phyloP scores from a whole-genome alignment of 768 basidiomycete genomes.

The Mycena floridula region DNA sequence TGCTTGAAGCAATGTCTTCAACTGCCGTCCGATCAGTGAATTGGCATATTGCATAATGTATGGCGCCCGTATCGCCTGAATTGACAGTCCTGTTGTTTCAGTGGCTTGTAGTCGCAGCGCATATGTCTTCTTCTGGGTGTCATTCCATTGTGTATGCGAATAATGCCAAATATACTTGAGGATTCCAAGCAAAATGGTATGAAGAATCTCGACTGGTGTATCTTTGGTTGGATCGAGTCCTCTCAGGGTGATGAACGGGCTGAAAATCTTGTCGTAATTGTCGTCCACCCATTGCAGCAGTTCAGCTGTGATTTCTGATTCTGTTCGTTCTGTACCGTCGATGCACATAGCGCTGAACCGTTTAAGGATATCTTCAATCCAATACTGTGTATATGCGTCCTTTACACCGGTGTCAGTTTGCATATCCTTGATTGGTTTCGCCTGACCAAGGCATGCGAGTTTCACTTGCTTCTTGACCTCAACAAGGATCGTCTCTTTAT shows the following conservation, averaged over 20 bases:
- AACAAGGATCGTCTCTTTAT: conserved; percentile 29
- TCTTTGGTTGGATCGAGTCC: conserved; percentile 16
- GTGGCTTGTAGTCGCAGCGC: too few species aligned
- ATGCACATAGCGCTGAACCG: too few species aligned
- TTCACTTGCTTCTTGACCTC: conserved; percentile 31
- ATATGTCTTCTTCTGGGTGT: conserved; percentile 18
- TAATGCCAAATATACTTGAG: too few species aligned
- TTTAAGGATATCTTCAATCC: conserved; percentile 10
- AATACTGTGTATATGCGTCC: conserved; percentile 11
- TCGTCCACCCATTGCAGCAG: too few species aligned
- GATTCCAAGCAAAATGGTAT: conserved; percentile 21
- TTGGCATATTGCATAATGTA: conserved; percentile 21
- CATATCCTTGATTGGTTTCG: conserved; percentile 4
- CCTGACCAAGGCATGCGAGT: conserved; percentile 19
- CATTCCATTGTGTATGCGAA: conserved; percentile 13
- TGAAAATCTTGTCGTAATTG: too few species aligned
- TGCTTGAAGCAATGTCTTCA: conserved; percentile 21
- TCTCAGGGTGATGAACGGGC: conserved; percentile 14
- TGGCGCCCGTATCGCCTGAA: too few species aligned
- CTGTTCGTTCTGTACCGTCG: too few species aligned
- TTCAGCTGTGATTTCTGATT: too few species aligned
- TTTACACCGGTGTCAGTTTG: conserved; percentile 15
- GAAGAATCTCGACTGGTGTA: too few species aligned
- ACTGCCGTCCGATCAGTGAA: too few species aligned
- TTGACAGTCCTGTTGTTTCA: too few species aligned